Evolutionary conservation across 2,329 filamentous ascomycete genomes (phyloP), one percentile per base, ranked within the genome.

Genomic region (Alternaria longipes): DNA sequence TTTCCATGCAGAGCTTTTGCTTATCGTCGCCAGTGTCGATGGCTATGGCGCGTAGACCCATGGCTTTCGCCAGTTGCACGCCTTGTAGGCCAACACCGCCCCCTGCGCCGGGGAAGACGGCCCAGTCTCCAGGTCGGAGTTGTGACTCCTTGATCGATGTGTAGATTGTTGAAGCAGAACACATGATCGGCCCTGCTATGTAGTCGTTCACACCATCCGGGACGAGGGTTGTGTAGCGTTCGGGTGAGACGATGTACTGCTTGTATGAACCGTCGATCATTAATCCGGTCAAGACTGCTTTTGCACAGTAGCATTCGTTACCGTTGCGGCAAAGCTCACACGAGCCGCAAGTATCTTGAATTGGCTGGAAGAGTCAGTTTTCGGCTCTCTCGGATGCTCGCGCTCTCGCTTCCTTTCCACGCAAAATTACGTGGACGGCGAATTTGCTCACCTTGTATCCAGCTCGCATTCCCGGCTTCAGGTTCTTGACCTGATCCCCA

Each of bases 131-230:
- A 0, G 85, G 77, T 58, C 78, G 78, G 4, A 87, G 75, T 2
- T 78, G 80, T 0, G 83, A 84, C 41, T 86, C 83, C 12, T 83
- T 80, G 51, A 89, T 77, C 2, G 85, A 84, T 3, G 84, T 82
- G 71, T 88, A 86, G 62, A 88, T 85, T 1, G 87, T 89, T 7
- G 82, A 83, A 0, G 84, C 87, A 3, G 86, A 74, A 75, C 87
- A 89, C 85, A 89, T 87, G 59, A 89, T 83, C 0, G 86, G 87
- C 0, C 83, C 87, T 5, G 86, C 86, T n/a, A 86, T 74, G 62
- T 84, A 82, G 61, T 87, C 85, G 0, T 78, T 74, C 0, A 88
- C 82, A 0, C 82, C 84, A 34, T 87, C 84, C 0, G 86, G 86
- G 57, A 88, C 87, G 20, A 81, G 79, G 0, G 81, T 81, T 0